Percentiles rank a stretch among this genome's conserved stretches.
phyloP scores from a whole-genome alignment of 1,284 basidiomycete genomes.

The Xanthoconium separans region DNA sequence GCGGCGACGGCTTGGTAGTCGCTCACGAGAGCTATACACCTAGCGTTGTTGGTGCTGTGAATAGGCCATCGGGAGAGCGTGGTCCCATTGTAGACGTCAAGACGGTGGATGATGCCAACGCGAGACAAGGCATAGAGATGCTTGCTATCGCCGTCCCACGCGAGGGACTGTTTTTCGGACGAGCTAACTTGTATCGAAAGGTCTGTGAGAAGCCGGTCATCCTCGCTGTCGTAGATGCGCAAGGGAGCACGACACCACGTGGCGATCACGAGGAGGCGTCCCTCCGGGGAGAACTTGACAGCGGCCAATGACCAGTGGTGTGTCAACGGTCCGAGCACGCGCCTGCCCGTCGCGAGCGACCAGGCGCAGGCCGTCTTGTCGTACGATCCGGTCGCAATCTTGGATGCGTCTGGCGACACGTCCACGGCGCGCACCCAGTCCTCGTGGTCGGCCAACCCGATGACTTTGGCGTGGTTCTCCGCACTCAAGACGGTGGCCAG shows the following conservation, averaged over 20 bases:
- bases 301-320: background rate
- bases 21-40: constrained; percentile 7
- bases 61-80: background rate
- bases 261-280: constrained; percentile 6
- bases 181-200: constrained; percentile 2
- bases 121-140: constrained; percentile 4
- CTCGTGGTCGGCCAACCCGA: background rate
- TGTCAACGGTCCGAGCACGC: background rate
- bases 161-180: constrained; percentile 4
- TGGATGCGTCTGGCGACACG: constrained; percentile 8
- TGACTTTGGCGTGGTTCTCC: background rate
- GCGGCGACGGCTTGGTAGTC: constrained; percentile 7
- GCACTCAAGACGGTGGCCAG: constrained; percentile 7
- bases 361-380: constrained; percentile 10
- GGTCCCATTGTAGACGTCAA: background rate
- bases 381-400: constrained; percentile 5
- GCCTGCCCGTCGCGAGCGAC: background rate
- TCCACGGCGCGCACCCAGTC: constrained; percentile 1
- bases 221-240: constrained; percentile 1
- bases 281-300: constrained; percentile 16
- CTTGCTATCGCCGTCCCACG: constrained; percentile 6
- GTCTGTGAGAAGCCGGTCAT: background rate
- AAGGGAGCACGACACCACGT: background rate
- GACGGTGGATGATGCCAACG: background rate
- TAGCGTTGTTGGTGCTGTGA: background rate